Base-by-base conservation (phyloP, 1,284 basidiomycete genomes). In the Vanrija humicola region DNA sequence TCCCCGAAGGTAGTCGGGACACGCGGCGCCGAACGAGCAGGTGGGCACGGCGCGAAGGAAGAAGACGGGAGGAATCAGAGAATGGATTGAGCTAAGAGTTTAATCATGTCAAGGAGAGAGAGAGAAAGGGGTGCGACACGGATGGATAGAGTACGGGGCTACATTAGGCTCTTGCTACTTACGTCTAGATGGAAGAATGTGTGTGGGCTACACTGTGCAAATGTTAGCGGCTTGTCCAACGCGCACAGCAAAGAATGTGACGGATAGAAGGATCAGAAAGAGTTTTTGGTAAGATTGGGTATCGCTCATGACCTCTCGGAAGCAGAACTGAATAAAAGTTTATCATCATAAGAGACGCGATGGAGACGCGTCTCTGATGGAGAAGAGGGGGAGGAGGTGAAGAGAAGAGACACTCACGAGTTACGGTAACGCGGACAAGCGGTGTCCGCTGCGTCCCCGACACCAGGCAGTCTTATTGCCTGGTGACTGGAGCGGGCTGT, bases 1-100 rank as follows among this genome's bases (percentile, higher is more conserved):
- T 44, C 43, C 49, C 48, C 45, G 38, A 43, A 46, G 45, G 45
- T 55, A 50, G 29, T 55, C 48, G 23, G 43, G 40, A 34, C 34
- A 34, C 34, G 34, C 34, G 12, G 34, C 34, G 34, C 34, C 34
- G 34, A 28, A 34, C 34, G 12, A 34, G 34, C 34, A 34, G 34
- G 34, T 34, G 34, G 34, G 34, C 34, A 34, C 54, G 48, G 43
- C 53, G 48, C 49, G 48, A 46, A 39, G 28, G 28, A 21, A 43
- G 45, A 39, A 23, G 48, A 58, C 54, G 52, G 49, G 55, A 61
- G 61, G 53, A 61, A 50, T 75, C 68, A 75, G 73, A 75, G 73
- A 75, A 75, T 75, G 73, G 73, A 75, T 75, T 75, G 65, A 75
- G 73, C 73, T 75, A 65, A 75, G 38, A 68, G 64, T 73, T 75